Base-by-base conservation (phyloP, 2,329 filamentous ascomycete species). In the Ophiostoma populinum region DNA sequence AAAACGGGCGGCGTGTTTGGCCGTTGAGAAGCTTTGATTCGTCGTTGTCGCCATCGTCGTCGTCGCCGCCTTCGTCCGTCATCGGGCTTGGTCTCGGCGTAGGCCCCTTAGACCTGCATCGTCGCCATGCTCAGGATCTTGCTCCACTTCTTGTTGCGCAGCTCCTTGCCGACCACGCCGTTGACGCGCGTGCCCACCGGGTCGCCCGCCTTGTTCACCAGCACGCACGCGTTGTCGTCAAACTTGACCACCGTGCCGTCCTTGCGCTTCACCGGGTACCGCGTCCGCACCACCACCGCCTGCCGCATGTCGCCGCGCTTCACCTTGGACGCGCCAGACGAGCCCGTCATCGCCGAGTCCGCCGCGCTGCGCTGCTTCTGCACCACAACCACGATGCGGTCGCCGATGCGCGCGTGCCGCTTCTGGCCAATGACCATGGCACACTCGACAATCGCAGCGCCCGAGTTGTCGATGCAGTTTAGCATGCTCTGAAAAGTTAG, bases 391-490 rank as follows among this genome's bases (percentile, higher is more conserved):
- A 98, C 85, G 48, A 98, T 92, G 45, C 87, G 79, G 59, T 98
- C 92, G 57, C 90, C 90, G 51, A 98, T 86, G 51, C 76, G 78
- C 40, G 87, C 90, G 50, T 77, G 73, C 46, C 75, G 66, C 63
- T 94, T 92, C 63, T 87, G 90, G 52, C 82, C 82, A 50, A 98
- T 65, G 43, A 95, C 80, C 55, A 87, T 79, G 55, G 80, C 81
- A 62, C 90, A 98, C 64, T 98, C 90, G 61, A 95, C 90, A 46
- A 98, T 68, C 49, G 90, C 86, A 47, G 90, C 90, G 55, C 90
- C 90, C 45, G 90, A 95, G 67, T 94, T 98, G 77, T 98, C 90
- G 73, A 98, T 95, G 76, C 90, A 95, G 62, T 90, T 94, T 50
- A 98, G 72, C 73, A 98, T 83, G 55, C 86, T 80, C 90, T 94